Evolutionary conservation across 768 basidiomycete genomes (phyloP).

Genomic region (Baorangia bicolor): DNA sequence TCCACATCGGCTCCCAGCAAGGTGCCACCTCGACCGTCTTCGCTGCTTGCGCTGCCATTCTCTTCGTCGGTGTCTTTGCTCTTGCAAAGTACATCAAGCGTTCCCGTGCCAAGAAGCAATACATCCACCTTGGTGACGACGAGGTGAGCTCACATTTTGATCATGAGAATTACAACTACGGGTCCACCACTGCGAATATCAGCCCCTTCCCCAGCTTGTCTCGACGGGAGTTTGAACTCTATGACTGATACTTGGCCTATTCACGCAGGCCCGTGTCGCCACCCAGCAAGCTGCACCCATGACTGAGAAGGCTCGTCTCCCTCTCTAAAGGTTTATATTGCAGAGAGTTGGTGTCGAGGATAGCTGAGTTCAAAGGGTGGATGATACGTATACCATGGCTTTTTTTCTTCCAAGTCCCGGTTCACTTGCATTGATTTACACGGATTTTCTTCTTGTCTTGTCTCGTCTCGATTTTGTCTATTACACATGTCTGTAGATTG

Average conservation of each 20-base stretch:
- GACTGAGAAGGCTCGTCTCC: conserved; percentile 28
- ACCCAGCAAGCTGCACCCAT: conserved; percentile 22
- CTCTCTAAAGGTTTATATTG: conserved; percentile 17
- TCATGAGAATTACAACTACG: conserved; percentile 8
- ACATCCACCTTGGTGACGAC: conserved; percentile 37
- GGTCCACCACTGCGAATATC: conserved; percentile 7
- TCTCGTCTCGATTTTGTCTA: conserved; percentile 11
- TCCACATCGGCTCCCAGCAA: conserved; percentile 32
- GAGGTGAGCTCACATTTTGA: conserved; percentile 31
- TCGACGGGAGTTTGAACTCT: conserved; percentile 1
- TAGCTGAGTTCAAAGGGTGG: background rate
- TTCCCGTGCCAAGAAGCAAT: conserved; percentile 33
- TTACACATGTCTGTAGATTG: conserved; percentile 16
- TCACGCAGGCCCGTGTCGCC: conserved; percentile 17
- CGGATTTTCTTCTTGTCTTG: conserved; percentile 17
- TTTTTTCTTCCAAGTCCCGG: conserved; percentile 6
- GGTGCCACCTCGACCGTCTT: conserved; percentile 34
- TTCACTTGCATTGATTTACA: conserved; percentile 19
- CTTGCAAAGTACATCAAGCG: conserved; percentile 38
- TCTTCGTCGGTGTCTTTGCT: conserved; percentile 34
- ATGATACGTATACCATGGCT: conserved; percentile 2
- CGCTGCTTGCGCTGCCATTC: conserved; percentile 36
- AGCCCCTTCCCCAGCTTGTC: conserved; percentile 2
- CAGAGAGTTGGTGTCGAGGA: background rate
- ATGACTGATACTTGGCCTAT: conserved; percentile 1